phyloP scores from a whole-genome alignment of 805 yeast genomes.

The Alloascoidea africana region DNA sequence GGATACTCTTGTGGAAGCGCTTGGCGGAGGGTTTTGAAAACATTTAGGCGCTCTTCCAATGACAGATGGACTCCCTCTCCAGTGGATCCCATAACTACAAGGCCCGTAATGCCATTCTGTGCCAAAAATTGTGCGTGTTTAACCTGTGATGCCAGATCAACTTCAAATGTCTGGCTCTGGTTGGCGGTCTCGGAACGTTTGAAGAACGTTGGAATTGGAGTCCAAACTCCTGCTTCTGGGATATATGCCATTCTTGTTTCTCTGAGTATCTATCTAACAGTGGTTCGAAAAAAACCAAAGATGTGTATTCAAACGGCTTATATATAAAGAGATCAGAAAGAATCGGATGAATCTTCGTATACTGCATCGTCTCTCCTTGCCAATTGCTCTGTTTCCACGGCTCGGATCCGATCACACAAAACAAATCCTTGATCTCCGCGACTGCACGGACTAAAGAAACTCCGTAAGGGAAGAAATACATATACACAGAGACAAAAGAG shows the following conservation, averaged over 20 bases:
- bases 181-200: conserved; percentile 19
- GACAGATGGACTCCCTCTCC: conserved; percentile 40
- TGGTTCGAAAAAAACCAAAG: too few species aligned
- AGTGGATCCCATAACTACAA: conserved; percentile 36
- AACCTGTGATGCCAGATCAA: conserved; percentile 30
- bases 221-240: conserved; percentile 23
- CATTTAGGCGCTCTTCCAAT: conserved; percentile 23
- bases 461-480: too few species aligned
- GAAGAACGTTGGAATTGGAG: conserved; percentile 41
- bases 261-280: too few species aligned
- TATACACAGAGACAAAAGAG: too few species aligned
- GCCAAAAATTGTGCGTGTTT: conserved; percentile 27
- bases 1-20: conserved; percentile 23
- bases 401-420: too few species aligned
- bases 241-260: conserved; percentile 5
- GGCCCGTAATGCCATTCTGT: conserved; percentile 30
- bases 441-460: too few species aligned
- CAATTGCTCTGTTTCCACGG: too few species aligned
- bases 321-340: too few species aligned
- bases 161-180: conserved; percentile 13
- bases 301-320: too few species aligned
- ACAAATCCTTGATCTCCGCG: too few species aligned
- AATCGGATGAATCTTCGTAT: too few species aligned
- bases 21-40: conserved; percentile 19
- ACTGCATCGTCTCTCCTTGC: too few species aligned